Evolutionary conservation across 495 filamentous ascomycete species (phyloP).

Genomic region (Aspergillus kassunensis): DNA sequence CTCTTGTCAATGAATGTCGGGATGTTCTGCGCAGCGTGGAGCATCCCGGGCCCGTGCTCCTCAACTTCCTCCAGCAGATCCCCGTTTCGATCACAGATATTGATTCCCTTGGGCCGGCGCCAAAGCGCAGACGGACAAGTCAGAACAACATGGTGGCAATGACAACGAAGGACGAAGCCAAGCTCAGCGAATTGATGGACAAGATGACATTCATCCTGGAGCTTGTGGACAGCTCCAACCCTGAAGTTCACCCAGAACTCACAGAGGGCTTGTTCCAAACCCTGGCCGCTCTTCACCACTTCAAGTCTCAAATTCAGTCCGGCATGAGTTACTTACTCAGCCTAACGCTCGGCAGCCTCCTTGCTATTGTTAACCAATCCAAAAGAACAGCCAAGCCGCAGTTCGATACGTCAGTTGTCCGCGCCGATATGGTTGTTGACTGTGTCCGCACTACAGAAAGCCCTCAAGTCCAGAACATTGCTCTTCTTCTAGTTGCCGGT

Average conservation of each 20-base stretch:
- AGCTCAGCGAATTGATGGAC: conserved; percentile 59
- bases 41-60: conserved; percentile 65
- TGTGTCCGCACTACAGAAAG: conserved; percentile 85
- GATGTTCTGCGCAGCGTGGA: conserved; percentile 65
- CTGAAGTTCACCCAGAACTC: conserved; percentile 66
- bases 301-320: conserved; percentile 64
- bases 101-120: conserved; percentile 58
- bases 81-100: conserved; percentile 58
- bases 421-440: conserved; percentile 83
- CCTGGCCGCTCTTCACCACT: conserved; percentile 78
- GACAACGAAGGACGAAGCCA: conserved; percentile 43
- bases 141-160: conserved; percentile 52
- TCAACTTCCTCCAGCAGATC: conserved; percentile 63
- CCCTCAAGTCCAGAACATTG: conserved; percentile 86
- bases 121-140: conserved; percentile 74
- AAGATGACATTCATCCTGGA: conserved; percentile 85
- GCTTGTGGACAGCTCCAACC: conserved; percentile 71
- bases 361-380: conserved; percentile 71
- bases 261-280: conserved; percentile 74
- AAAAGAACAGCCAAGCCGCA: conserved; percentile 55
- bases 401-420: conserved; percentile 70
- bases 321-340: conserved; percentile 84
- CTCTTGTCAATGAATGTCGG: conserved; percentile 51
- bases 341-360: conserved; percentile 68
- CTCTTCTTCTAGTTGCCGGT: conserved; percentile 80